phyloP scores from a whole-genome alignment of 1,139 yeast species.

The Geotrichum europaeum region DNA sequence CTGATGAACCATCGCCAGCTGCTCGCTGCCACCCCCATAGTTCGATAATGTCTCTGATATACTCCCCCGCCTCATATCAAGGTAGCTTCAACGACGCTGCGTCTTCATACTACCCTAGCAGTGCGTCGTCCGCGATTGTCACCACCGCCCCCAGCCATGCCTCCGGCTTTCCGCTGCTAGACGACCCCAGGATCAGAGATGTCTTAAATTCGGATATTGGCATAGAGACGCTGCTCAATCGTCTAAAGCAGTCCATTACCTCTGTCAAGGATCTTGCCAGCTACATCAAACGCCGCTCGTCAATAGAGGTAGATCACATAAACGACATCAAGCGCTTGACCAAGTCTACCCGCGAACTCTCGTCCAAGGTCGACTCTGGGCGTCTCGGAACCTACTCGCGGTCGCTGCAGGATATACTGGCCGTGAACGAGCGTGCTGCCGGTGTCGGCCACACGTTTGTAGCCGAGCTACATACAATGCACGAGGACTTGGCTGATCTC shows the following conservation, averaged over 20 bases:
- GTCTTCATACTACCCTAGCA: neutral
- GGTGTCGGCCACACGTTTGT: slow-evolving; percentile 73
- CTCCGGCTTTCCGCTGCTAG: slow-evolving; percentile 31
- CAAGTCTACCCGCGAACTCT: slow-evolving; percentile 46
- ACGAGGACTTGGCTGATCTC: slow-evolving; percentile 75
- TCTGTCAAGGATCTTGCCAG: slow-evolving; percentile 82
- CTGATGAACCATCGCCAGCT: neutral
- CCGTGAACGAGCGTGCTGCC: slow-evolving; percentile 68
- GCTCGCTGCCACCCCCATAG: neutral
- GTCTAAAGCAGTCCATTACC: slow-evolving; percentile 71
- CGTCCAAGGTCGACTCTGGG: slow-evolving; percentile 43
- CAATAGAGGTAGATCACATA: slow-evolving; percentile 73
- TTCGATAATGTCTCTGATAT: neutral
- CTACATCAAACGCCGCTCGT: slow-evolving; percentile 71
- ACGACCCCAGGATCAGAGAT: slow-evolving; percentile 44
- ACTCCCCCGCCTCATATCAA: neutral
- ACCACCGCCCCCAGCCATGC: neutral
- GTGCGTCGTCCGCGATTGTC: neutral
- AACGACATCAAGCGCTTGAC: slow-evolving; percentile 66
- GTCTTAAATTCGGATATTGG: slow-evolving; percentile 49
- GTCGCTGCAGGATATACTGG: slow-evolving; percentile 63
- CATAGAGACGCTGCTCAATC: slow-evolving; percentile 58
- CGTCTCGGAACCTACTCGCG: slow-evolving; percentile 64
- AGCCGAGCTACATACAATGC: slow-evolving; percentile 74
- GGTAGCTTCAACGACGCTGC: neutral